Evolutionary conservation across 768 basidiomycete species (phyloP).

Genomic region (Solioccasus polychromus): DNA sequence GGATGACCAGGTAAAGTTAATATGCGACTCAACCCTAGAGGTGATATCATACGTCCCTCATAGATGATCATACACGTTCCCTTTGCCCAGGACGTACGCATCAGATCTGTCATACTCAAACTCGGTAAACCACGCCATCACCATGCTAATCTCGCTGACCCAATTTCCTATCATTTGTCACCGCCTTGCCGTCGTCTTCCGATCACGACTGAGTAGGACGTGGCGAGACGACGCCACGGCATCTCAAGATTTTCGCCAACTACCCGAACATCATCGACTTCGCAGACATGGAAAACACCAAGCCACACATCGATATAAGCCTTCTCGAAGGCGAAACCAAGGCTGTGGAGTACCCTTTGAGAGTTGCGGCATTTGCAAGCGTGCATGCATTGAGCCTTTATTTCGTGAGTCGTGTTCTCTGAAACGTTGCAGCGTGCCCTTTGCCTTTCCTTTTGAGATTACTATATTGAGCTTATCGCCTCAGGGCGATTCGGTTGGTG

Average conservation of each 20-base stretch:
- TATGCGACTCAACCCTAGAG: neutral
- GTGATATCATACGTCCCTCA: constrained; percentile 13
- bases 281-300: constrained; percentile 61
- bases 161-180: constrained; percentile 1
- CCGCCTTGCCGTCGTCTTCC: constrained; percentile 3
- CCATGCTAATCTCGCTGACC: constrained; percentile 11
- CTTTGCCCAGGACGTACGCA: constrained; percentile 72
- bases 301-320: constrained; percentile 68
- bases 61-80: constrained; percentile 82
- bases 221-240: constrained; percentile 73
- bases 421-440: constrained; percentile 16
- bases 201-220: constrained; percentile 45
- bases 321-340: constrained; percentile 68
- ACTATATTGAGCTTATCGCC: constrained; percentile 18
- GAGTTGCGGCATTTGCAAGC: constrained; percentile 72
- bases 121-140: constrained; percentile 48
- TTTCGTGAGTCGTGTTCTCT: constrained; percentile 56
- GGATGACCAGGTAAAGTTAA: constrained; percentile 69
- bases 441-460: constrained; percentile 18
- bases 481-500: constrained; percentile 67
- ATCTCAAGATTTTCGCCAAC: constrained; percentile 74
- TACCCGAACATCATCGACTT: constrained; percentile 76
- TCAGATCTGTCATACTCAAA: constrained; percentile 74
- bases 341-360: constrained; percentile 74
- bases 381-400: constrained; percentile 72